Evolutionary conservation across 805 yeast species (phyloP).

Genomic region (Lipomyces sp.): DNA sequence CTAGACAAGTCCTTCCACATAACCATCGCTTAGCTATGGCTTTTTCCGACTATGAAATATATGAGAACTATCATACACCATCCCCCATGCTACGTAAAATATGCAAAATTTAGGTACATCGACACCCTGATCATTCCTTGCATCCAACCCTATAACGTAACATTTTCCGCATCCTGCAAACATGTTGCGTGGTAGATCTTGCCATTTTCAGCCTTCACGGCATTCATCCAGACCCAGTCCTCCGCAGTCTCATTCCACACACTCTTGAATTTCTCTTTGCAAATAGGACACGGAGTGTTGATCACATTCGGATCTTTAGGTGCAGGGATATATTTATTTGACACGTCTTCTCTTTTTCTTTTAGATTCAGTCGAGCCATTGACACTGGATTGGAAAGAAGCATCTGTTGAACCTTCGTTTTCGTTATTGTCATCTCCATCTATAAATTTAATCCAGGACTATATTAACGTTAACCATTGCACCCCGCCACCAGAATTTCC

Average conservation of each 20-base stretch:
- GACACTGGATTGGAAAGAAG: conserved; percentile 21
- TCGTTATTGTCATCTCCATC: conserved; percentile 34
- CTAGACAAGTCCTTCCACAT: not conserved
- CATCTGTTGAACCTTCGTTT: conserved; percentile 31
- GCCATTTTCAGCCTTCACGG: conserved; percentile 55
- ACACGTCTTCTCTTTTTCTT: conserved; percentile 39
- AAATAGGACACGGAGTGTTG: conserved; percentile 66
- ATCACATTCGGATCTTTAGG: conserved; percentile 68
- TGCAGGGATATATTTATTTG: conserved; percentile 59
- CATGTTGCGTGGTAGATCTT: conserved; percentile 70
- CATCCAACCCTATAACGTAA: conserved; percentile 17
- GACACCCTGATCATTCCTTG: not conserved
- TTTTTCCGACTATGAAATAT: not conserved
- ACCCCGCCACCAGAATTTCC: conserved; percentile 64
- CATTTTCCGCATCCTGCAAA: conserved; percentile 59
- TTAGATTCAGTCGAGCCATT: conserved; percentile 42
- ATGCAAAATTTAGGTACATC: not conserved
- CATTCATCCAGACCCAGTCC: conserved; percentile 82
- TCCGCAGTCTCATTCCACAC: conserved; percentile 73
- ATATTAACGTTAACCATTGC: not conserved
- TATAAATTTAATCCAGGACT: conserved; percentile 36
- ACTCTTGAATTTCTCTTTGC: conserved; percentile 68
- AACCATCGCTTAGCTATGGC: not conserved
- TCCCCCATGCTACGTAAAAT: not conserved
- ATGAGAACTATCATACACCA: not conserved